phyloP scores from a whole-genome alignment of 495 filamentous ascomycete species.

The Barbatosphaeria neglecta region DNA sequence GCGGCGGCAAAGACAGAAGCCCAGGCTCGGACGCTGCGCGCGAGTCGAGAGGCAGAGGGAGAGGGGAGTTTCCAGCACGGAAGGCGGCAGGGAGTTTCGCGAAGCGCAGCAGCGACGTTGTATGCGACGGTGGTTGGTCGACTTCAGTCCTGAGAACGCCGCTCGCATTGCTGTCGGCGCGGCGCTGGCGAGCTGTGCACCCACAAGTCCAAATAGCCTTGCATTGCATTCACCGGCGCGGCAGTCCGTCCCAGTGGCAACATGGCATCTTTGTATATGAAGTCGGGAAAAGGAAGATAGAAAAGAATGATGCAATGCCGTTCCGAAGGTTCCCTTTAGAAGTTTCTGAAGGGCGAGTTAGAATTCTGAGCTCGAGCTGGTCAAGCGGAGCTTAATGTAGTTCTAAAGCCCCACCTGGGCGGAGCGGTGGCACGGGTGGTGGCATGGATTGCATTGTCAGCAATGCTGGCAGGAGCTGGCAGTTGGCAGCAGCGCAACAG shows the following conservation, averaged over 20 bases:
- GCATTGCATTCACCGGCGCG: background rate
- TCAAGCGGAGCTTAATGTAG: background rate
- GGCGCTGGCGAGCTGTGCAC: background rate
- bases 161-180: background rate
- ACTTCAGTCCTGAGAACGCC: background rate
- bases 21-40: too few relatives aligned
- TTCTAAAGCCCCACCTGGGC: too few relatives aligned
- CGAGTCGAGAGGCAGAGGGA: too few relatives aligned
- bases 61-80: too few relatives aligned
- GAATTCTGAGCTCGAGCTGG: background rate
- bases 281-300: slow-evolving; percentile 56
- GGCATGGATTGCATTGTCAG: too few relatives aligned
- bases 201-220: background rate
- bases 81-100: too few relatives aligned
- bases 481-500: background rate
- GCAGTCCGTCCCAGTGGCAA: background rate
- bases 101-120: background rate
- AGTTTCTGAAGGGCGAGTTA: background rate
- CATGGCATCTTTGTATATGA: slow-evolving; percentile 23
- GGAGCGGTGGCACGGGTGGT: too few relatives aligned
- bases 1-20: too few relatives aligned
- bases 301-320: slow-evolving; percentile 50
- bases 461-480: too few relatives aligned
- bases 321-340: too few relatives aligned
- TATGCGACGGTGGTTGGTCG: background rate